Evolutionary conservation across 2,329 filamentous ascomycete species (phyloP), one percentile per base, ranked within the genome.

Genomic region (Alternaria ethzedia): DNA sequence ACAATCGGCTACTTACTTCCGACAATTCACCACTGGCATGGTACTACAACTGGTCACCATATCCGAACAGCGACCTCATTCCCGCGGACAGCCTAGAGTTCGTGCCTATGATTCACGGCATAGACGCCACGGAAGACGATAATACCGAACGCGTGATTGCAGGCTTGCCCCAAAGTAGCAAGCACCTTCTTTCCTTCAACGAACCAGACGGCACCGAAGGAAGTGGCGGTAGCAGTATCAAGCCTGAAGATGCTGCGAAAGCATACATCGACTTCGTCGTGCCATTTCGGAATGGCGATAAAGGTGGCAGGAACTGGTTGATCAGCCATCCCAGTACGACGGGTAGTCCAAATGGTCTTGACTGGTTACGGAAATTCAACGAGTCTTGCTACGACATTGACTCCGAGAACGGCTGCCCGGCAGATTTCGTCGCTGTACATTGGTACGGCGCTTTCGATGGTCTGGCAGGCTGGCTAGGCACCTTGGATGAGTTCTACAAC

Each of bases 1-100:
- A 84, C 41, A 92, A 94, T 79, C 86, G 91, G 79, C 78, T 85
- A 54, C 82, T 91, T 68, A 93, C 90, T 87, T 82, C 21, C 52
- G 77, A 83, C 46, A 87, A 84, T 36, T 88, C 86, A 8, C 87
- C 89, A 46, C 78, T 96, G 54, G 89, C 87, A 3, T 96, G 93
- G 92, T 96, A 96, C 83, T 96, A 95, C 85, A 95, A 94, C 82
- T 96, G 94, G 80, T 81, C 81, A 20, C 78, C 85, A 13, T 79
- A 80, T 83, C 52, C 79, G 77, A 21, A 90, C 89, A 5, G 86
- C 86, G 81, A 82, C 46, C 88, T 86, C 72, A 72, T 80, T 23
- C 76, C 78, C 72, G 7, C 71, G 81, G 0, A 81, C 79, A 75
- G 70, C 3, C 87, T 95, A 65, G 86, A 92, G 76, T 96, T 93